phyloP scores from a whole-genome alignment of 441 rosid species.

The Cnidoscolus chayamansa region DNA sequence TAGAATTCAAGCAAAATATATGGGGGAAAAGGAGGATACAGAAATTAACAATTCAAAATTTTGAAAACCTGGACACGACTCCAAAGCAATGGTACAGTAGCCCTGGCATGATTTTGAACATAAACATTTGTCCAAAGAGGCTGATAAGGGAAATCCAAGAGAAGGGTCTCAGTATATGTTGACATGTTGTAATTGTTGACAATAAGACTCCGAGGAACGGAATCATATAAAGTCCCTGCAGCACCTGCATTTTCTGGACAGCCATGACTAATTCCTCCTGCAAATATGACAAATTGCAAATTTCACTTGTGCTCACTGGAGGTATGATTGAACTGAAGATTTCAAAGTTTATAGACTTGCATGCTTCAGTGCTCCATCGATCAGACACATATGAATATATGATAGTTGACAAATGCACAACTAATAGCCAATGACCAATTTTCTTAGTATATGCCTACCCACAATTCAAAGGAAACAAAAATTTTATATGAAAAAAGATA shows the following conservation, averaged over 20 bases:
- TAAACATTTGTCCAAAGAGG: constrained; percentile 96
- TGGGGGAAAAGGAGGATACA: neutral
- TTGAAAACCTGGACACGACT: constrained; percentile 95
- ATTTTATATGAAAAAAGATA: neutral
- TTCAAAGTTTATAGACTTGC: neutral
- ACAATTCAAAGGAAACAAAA: neutral
- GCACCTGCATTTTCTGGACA: constrained; percentile 92
- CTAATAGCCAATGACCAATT: neutral
- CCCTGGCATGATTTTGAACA: constrained; percentile 82
- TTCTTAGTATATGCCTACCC: neutral
- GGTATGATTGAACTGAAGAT: neutral
- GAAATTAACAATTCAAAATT: neutral
- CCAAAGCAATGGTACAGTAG: constrained; percentile 96
- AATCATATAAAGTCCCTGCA: constrained; percentile 96
- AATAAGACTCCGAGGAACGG: constrained; percentile 90
- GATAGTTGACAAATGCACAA: constrained; percentile 5
- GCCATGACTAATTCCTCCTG: constrained; percentile 86
- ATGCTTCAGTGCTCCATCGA: neutral
- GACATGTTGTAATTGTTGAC: constrained; percentile 84
- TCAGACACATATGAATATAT: neutral
- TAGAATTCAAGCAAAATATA: neutral
- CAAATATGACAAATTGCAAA: constrained; percentile 17
- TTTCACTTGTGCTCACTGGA: constrained; percentile 3
- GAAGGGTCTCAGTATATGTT: constrained; percentile 91
- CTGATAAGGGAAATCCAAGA: constrained; percentile 90